Evolutionary conservation across 2,329 filamentous ascomycete species (phyloP), one percentile per base, ranked within the genome.

Genomic region (Bertia moriformis): DNA sequence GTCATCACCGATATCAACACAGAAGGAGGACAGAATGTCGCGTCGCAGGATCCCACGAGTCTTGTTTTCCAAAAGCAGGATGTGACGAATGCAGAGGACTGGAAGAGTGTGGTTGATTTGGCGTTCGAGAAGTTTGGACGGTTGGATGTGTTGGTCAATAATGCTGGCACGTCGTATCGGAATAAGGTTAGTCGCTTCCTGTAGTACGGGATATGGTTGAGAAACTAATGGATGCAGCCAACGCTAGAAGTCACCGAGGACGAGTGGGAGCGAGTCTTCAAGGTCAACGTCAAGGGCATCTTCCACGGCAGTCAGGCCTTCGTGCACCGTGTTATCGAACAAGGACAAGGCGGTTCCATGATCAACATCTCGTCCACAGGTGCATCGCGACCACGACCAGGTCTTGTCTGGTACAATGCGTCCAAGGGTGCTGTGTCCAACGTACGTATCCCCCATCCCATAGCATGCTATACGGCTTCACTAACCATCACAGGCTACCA

Each of bases 361-460:
- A 60, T 65, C 44, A 64, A 65, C 44, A 58, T 65, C 38, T 61
- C 60, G 4, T 60, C 55, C 3, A 61, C 60, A 14, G 61, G 60
- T 3, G 60, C 60, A 4, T 52, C 49, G 42, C 52, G 61, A 33
- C 61, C 61, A 3, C 46, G 61, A 10, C 59, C 60, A 0, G 61
- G 61, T 0, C 45, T 65, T 40, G 60, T 63, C 14, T 63, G 61
- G 61, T 64, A 63, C 43, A 64, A 63, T 50, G 54, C 60, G 1
- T 57, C 54, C 17, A 64, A 64, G 48, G 60, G 53, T 2, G 61
- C 61, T 14, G 60, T 63, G 19, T 56, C 58, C 12, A 64, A 63
- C 45, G 60, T 61, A 40, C 38, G 54, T 46, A 13, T n/a, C 20
- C 17, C 22, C 14, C 33, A 10, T 29, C 7, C 17, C 22, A 27